These are phyloP conservation scores for Baudoinia panamericana DNA, from an alignment of 495 filamentous ascomycete species.

Conservation along the genomic window DNA sequence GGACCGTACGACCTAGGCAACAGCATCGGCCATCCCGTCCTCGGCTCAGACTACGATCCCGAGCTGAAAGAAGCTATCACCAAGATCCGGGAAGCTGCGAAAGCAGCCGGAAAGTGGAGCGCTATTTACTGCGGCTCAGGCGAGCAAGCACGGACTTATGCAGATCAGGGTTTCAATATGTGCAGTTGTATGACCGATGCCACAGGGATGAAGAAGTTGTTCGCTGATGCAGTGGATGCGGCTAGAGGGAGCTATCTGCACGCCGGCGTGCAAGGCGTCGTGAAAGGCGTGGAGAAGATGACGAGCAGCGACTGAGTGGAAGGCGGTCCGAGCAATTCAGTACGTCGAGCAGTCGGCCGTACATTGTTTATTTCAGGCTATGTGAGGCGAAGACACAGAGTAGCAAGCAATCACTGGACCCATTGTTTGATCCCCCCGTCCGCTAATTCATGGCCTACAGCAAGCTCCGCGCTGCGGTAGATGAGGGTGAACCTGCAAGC, in stretches of 20 bases:
- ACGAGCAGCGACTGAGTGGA: too few species aligned
- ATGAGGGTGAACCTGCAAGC: too few species aligned
- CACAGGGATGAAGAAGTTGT: slow-evolving; percentile 9
- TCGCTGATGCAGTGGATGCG: slow-evolving; percentile 7
- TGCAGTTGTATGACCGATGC: slow-evolving; percentile 33
- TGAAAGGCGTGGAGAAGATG: slow-evolving; percentile 3
- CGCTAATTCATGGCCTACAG: too few species aligned
- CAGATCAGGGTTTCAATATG: slow-evolving; percentile 66
- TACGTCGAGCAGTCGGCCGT: too few species aligned
- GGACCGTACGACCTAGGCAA: slow-evolving; percentile 69
- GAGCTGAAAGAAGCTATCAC: slow-evolving; percentile 56
- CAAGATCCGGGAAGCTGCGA: slow-evolving; percentile 48
- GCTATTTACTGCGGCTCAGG: slow-evolving; percentile 66
- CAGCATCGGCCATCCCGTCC: slow-evolving; percentile 53
- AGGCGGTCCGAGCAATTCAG: too few species aligned
- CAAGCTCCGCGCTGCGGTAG: too few species aligned
- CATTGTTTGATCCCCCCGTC: too few species aligned
- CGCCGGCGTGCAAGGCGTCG: slow-evolving; percentile 9
- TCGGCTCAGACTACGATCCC: slow-evolving; percentile 44
- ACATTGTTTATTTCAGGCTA: too few species aligned
- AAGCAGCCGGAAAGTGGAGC: slow-evolving; percentile 54
- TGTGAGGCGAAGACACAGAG: too few species aligned
- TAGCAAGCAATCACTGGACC: too few species aligned
- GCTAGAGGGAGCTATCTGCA: slow-evolving; percentile 14
- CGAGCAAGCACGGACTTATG: slow-evolving; percentile 48